A percentile compares a stretch with the other conserved stretches of the same genome.
Conservation (phyloP, 768 basidiomycete species). For the Ramaria sp. region DNA sequence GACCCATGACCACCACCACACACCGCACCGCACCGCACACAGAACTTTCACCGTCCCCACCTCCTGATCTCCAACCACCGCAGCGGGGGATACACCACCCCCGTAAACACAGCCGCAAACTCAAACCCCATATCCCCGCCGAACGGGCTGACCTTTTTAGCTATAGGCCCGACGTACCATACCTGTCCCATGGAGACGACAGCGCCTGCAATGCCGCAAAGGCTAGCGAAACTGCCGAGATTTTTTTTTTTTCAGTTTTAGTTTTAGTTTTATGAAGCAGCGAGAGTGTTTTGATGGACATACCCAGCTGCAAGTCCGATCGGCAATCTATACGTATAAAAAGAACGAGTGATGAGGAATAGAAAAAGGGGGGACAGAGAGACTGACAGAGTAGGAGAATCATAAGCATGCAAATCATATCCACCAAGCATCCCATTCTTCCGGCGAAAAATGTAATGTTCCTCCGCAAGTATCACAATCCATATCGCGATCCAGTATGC, state of each 20-base stretch:
- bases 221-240: slow-evolving; percentile 23
- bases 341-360: not conserved
- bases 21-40: too few species aligned
- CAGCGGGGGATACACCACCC: slow-evolving; percentile 34
- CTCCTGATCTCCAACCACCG: slow-evolving; percentile 35
- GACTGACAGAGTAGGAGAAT: slow-evolving; percentile 26
- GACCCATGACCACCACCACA: too few species aligned
- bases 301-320: slow-evolving; percentile 35
- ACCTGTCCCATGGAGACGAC: slow-evolving; percentile 42
- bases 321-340: slow-evolving; percentile 33
- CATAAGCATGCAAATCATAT: slow-evolving; percentile 40
- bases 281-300: not conserved
- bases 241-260: not conserved
- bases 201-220: slow-evolving; percentile 36
- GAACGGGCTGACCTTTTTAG: slow-evolving; percentile 27
- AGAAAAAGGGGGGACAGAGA: not conserved
- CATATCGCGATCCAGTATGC: slow-evolving; percentile 39
- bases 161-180: slow-evolving; percentile 44
- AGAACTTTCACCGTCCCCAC: slow-evolving; percentile 16
- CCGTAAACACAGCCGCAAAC: slow-evolving; percentile 36
- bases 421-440: slow-evolving; percentile 31
- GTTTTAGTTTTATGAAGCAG: not conserved
- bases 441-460: slow-evolving; percentile 35
- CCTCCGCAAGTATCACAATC: slow-evolving; percentile 32
- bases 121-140: slow-evolving; percentile 49